These are phyloP conservation scores for Passiflora organensis DNA, from an alignment of 345 rosid genomes.

Conservation along the genomic window DNA sequence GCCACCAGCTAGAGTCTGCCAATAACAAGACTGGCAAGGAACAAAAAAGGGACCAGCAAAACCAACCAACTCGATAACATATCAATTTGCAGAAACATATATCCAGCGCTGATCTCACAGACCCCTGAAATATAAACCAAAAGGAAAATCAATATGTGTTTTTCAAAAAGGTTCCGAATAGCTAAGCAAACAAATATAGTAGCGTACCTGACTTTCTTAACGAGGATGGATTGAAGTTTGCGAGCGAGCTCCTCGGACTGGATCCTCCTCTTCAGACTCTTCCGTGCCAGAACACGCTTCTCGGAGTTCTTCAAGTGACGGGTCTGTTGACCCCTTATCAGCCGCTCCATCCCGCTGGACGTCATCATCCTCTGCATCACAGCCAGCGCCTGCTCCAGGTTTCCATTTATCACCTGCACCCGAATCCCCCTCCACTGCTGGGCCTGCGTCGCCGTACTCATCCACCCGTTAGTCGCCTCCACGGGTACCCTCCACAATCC, in stretches of 20 bases:
- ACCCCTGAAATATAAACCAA: too few relatives aligned
- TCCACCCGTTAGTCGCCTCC: too few relatives aligned
- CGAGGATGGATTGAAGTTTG: conserved; percentile 60
- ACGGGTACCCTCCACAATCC: conserved; percentile 1
- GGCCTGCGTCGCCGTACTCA: too few relatives aligned
- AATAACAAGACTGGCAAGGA: too few relatives aligned
- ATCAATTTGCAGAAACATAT: too few relatives aligned
- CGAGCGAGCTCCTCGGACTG: conserved; percentile 66
- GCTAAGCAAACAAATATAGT: background rate
- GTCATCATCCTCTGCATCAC: conserved; percentile 75
- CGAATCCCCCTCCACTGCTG: conserved; percentile 83
- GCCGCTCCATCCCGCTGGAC: conserved; percentile 81
- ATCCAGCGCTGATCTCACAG: background rate
- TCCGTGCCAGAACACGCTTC: conserved; percentile 82
- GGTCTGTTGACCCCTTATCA: conserved; percentile 58
- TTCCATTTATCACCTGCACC: conserved; percentile 59
- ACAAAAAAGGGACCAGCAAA: too few relatives aligned
- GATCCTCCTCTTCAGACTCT: conserved; percentile 57
- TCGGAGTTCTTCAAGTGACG: conserved; percentile 86
- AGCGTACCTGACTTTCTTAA: conserved; percentile 21
- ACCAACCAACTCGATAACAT: too few relatives aligned
- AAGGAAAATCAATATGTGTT: background rate
- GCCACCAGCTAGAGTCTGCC: too few relatives aligned
- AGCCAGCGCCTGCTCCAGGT: conserved; percentile 61
- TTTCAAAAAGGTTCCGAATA: too few relatives aligned